Conservation (phyloP, 225 moss, liverwort and hornwort genomes). For the Climacium dendroides region DNA sequence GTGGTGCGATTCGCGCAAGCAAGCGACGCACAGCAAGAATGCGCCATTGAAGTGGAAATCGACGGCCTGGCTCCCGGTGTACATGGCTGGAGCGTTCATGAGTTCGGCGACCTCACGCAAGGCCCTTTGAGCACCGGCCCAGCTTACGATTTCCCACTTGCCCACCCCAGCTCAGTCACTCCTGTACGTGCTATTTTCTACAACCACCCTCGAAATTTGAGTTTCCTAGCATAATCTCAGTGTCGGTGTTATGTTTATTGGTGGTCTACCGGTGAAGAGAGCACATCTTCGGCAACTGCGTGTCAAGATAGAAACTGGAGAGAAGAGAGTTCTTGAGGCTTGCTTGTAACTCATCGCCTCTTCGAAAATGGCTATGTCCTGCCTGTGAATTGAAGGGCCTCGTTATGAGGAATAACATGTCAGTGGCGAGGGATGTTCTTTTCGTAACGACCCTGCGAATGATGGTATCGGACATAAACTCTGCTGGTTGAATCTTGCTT, state of each 20-base stretch:
- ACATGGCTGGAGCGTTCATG: conserved; percentile 52
- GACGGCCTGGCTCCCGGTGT: conserved; percentile 43
- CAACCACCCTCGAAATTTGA: neutral
- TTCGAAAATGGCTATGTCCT: neutral
- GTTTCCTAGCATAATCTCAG: neutral
- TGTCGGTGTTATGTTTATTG: neutral
- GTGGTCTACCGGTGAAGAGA: neutral
- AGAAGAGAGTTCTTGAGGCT: neutral
- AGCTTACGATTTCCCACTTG: neutral
- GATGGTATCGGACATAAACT: too few species aligned
- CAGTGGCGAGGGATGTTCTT: neutral
- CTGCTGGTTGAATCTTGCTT: neutral
- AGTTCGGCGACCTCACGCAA: conserved; percentile 47
- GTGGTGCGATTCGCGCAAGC: conserved; percentile 52
- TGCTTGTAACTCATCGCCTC: neutral
- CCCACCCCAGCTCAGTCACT: neutral
- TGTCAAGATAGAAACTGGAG: neutral
- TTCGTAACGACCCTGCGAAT: neutral
- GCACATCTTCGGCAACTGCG: neutral
- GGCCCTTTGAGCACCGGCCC: conserved; percentile 50
- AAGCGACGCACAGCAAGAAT: conserved; percentile 1
- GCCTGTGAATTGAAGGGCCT: neutral
- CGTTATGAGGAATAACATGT: neutral
- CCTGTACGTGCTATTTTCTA: neutral
- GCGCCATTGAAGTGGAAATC: conserved; percentile 42